phyloP scores from a whole-genome alignment of 202 grass and related monocot species.

The Sporobolus alterniflorus region DNA sequence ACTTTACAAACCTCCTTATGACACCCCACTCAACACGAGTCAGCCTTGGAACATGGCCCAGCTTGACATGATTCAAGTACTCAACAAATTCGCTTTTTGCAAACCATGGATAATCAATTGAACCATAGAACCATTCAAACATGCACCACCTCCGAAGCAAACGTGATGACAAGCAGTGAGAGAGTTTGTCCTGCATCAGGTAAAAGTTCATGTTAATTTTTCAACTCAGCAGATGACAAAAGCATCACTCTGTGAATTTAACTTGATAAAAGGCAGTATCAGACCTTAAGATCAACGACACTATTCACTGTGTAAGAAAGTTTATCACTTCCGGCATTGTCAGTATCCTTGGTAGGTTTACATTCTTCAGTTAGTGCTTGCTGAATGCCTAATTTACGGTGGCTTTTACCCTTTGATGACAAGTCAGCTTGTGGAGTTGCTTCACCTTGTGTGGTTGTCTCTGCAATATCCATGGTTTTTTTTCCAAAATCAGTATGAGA shows the following conservation, averaged over 20 bases:
- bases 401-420: slow-evolving; percentile 59
- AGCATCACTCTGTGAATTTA: slow-evolving; percentile 13
- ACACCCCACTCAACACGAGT: slow-evolving; percentile 98
- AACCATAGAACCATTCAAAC: slow-evolving; percentile 99
- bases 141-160: slow-evolving; percentile 92
- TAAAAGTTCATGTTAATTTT: slow-evolving; percentile 26
- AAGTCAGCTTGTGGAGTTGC: slow-evolving; percentile 49
- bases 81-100: slow-evolving; percentile 98
- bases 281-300: slow-evolving; percentile 66
- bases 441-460: slow-evolving; percentile 44
- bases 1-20: slow-evolving; percentile 74
- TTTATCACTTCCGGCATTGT: slow-evolving; percentile 54
- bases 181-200: slow-evolving; percentile 74
- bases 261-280: slow-evolving; percentile 40
- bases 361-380: slow-evolving; percentile 75
- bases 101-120: slow-evolving; percentile 99
- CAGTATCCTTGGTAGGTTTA: slow-evolving; percentile 55
- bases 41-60: slow-evolving; percentile 93
- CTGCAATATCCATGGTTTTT: slow-evolving; percentile 47
- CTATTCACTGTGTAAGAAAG: slow-evolving; percentile 48
- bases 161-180: slow-evolving; percentile 85
- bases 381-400: slow-evolving; percentile 70
- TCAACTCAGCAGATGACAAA: slow-evolving; percentile 21
- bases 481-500: slow-evolving; percentile 60
- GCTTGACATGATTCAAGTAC: slow-evolving; percentile 96